Base-by-base conservation (phyloP, 257 asterid species). In the Forsythia viridissima region DNA sequence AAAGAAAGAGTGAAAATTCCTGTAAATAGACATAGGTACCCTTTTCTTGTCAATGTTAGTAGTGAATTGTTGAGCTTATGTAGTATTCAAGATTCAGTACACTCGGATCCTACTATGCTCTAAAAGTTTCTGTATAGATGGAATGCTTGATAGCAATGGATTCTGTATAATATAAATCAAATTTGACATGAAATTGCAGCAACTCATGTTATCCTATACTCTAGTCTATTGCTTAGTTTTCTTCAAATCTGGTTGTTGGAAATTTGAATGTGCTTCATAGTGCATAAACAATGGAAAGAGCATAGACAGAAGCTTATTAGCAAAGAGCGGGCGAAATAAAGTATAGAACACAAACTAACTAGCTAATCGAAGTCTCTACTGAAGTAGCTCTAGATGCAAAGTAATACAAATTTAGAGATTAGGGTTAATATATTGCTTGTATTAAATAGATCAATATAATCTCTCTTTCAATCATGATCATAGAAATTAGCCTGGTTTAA, bases 1-100 rank as follows among this genome's bases (percentile, higher is more conserved):
- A 76, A 74, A 73, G 79, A 70, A 79, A 78, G 79, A 40, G 73
- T 73, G 73, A 63, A 30, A 63, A 63, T 63, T 52, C 69, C 44
- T 87, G 91, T 90, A 80, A 77, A 85, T 85, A 84, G 72, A 34
- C 80, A 36, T 43, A 76, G 74, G 61, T 55, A 37, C 76, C 44
- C 44, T 75, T 71, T 76, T 20, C 10, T 72, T 59, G 37, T 59
- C 44, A 66, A 34, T 36, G 55, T 72, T 72, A 72, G 78, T 72
- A 57, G 72, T 71, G 63, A 80, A 76, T 73, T 71, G 75, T 79
- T 75, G 86, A 76, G 79, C 68, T 30, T 67, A 71, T 63, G 41
- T 80, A 71, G 81, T 57, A 44, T 30, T 1, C 34, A 30, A 30
- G 34, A 30, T 41, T 77, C 75, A 40, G 76, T 36, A 12, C 34